Conservation (phyloP, 139 green algal species). For the Tetratostichococcus sp. region DNA sequence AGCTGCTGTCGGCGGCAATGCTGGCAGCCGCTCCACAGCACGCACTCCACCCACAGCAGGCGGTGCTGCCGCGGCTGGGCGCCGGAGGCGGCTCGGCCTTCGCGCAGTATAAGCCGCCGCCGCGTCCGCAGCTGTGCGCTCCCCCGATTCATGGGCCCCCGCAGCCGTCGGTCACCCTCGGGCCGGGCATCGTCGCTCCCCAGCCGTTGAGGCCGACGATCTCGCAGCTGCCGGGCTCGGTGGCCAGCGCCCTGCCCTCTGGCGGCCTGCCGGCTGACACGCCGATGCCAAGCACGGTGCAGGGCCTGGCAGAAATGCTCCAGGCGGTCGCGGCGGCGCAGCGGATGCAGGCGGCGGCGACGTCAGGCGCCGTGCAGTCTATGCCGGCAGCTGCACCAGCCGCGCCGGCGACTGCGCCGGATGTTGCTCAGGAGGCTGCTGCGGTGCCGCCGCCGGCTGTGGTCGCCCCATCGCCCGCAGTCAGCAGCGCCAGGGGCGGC, state of each 20-base stretch:
- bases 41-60: too few species aligned
- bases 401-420: too few species aligned
- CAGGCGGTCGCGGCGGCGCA: not conserved
- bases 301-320: not conserved
- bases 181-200: too few species aligned
- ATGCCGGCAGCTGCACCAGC: too few species aligned
- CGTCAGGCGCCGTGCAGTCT: too few species aligned
- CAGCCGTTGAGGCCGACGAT: not conserved
- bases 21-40: too few species aligned
- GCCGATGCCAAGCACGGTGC: not conserved
- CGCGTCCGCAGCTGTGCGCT: not conserved
- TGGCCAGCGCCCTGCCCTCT: not conserved
- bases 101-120: not conserved
- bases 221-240: not conserved
- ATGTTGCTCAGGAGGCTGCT: not conserved
- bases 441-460: too few species aligned
- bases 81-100: not conserved
- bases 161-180: not conserved
- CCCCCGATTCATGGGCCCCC: not conserved
- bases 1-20: not conserved
- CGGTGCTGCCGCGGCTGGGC: not conserved
- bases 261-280: not conserved
- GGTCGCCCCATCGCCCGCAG: too few species aligned
- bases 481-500: not conserved
- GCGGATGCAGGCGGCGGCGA: not conserved